phyloP scores from a whole-genome alignment of 169 alveolate species.

The Plasmodium coatneyi region DNA sequence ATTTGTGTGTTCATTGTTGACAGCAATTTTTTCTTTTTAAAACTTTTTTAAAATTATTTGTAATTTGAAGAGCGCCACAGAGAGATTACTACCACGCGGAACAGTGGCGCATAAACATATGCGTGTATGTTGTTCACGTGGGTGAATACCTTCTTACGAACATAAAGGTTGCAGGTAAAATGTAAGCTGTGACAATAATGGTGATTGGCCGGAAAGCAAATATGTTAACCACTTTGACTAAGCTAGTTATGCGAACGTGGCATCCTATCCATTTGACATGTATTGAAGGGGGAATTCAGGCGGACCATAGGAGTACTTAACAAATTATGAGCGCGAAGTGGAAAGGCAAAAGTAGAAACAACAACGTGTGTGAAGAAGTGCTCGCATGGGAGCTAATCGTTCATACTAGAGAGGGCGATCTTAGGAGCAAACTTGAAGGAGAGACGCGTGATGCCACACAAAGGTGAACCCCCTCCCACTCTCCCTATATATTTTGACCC shows the following conservation, averaged over 20 bases:
- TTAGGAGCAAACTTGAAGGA: not conserved
- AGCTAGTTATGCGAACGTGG: not conserved
- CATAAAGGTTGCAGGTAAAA: not conserved
- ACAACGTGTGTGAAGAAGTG: not conserved
- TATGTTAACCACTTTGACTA: not conserved
- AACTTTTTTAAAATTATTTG: not conserved
- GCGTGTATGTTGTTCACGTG: not conserved
- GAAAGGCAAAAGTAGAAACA: not conserved
- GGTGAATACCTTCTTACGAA: not conserved
- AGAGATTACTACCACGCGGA: not conserved
- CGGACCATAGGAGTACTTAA: not conserved
- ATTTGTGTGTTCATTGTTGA: not conserved
- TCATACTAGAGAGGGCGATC: not conserved
- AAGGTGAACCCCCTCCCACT: not conserved
- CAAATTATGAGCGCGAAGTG: not conserved
- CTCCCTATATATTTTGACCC: not conserved
- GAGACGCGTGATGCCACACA: not conserved
- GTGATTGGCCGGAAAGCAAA: not conserved
- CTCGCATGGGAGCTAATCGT: not conserved
- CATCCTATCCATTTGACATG: not conserved
- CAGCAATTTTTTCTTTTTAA: not conserved
- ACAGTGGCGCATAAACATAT: not conserved
- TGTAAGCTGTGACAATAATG: not conserved
- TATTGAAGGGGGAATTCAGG: not conserved
- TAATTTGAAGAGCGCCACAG: not conserved